These are phyloP conservation scores for Plenodomus lindquistii DNA, from an alignment of 2,329 filamentous ascomycete genomes.

Conservation along the genomic window DNA sequence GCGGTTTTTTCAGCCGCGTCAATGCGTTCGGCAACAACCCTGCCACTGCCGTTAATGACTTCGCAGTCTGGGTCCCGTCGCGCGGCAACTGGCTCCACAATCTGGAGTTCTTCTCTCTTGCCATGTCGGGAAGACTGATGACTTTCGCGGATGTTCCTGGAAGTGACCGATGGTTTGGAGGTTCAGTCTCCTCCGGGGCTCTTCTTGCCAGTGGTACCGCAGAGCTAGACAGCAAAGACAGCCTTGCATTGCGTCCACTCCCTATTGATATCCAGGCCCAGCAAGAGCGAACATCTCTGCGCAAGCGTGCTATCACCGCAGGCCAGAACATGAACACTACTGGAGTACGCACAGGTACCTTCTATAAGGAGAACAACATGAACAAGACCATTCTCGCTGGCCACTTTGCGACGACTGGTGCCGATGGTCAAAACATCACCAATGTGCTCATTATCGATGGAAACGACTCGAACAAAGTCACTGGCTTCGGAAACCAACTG, in stretches of 20 bases:
- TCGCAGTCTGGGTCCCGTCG: conserved; percentile 92
- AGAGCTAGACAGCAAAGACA: conserved; percentile 55
- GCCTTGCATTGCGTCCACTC: conserved; percentile 52
- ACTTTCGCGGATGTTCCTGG: conserved; percentile 69
- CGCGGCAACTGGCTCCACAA: conserved; percentile 86
- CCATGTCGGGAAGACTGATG: conserved; percentile 73
- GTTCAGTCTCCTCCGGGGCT: conserved; percentile 78
- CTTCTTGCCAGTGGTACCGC: conserved; percentile 74
- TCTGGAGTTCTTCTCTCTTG: conserved; percentile 63
- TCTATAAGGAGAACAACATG: conserved; percentile 69
- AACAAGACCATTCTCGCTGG: conserved; percentile 90
- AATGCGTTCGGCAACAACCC: conserved; percentile 67
- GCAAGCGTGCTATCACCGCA: conserved; percentile 49
- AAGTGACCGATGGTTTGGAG: conserved; percentile 71
- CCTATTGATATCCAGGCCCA: conserved; percentile 29
- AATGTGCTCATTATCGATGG: conserved; percentile 85
- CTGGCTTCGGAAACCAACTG: conserved; percentile 69
- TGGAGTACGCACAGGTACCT: conserved; percentile 77
- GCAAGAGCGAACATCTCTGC: conserved; percentile 32
- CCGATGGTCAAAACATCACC: conserved; percentile 71
- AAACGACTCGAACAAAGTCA: conserved; percentile 66
- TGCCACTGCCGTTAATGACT: conserved; percentile 68
- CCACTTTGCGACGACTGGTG: conserved; percentile 74
- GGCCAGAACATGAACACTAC: conserved; percentile 55
- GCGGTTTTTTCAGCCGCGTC: conserved; percentile 76